Base-by-base conservation (phyloP, 345 rosid species). In the Gossypium herbaceum region DNA sequence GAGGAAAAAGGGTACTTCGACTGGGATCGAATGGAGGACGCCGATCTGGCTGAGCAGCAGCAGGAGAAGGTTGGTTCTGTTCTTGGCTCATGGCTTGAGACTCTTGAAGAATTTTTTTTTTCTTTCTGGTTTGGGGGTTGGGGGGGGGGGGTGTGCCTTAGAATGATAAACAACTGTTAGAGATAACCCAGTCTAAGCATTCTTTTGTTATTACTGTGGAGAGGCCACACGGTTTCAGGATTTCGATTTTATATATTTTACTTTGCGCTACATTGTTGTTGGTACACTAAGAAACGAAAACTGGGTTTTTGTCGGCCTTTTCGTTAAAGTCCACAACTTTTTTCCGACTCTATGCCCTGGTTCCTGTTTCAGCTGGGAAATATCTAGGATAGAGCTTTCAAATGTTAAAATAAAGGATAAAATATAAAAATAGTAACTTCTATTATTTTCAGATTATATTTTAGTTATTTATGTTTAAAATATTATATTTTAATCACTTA, bases 11-110 rank as follows among this genome's bases (percentile, higher is more conserved):
- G 27, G 84, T 88, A 93, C 98, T 91, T 88, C 98, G 88, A 82
- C 88, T 84, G 52, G 98, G 98, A 82, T 93, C 93, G 80, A 93
- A 91, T 2, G 81, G 79, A 19, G 81, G 78, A 12, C 79, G 59
- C 50, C 61, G 75, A 60, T 60, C 68, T 3, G 79, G 56, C 27
- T 69, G 61, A 41, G 65, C 47, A 19, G 77, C 58, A 68, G 73
- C 41, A 17, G 74, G 57, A 67, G 82, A 34, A 73, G 81, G 16
- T 66, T 29, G 85, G 4, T 79, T 74, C 59, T 76, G 84, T 41
- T 83, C 87, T 72, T 79, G 82, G 75, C 79, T 84, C 89, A 84
- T 86, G 4, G 73, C 48, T 27, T 51, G 24, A 25, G 60, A 10
- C 60, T 69, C 41, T 29, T 4, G 47, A 5, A 29, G 60, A 69